These are phyloP conservation scores for Colletotrichum ledebouriae DNA, from an alignment of 2,329 filamentous ascomycete species.

Conservation along the genomic window DNA sequence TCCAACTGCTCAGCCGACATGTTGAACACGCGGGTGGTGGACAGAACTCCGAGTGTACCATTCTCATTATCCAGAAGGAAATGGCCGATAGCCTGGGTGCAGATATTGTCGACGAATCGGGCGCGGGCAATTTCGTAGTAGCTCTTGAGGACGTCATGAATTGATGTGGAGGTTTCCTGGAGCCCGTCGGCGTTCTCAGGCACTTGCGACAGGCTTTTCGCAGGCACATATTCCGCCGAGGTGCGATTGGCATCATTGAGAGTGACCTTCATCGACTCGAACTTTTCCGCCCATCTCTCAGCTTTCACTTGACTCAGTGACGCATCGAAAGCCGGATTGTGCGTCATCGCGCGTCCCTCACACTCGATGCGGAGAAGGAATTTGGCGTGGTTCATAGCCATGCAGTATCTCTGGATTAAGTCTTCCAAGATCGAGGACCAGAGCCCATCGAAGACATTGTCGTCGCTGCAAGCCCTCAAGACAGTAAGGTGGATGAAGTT, in stretches of 20 bases:
- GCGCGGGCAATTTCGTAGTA: conserved; percentile 74
- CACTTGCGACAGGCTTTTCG: neutral
- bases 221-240: accelerated
- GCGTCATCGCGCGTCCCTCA: conserved; percentile 59
- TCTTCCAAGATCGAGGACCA: conserved; percentile 56
- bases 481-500: conserved; percentile 63
- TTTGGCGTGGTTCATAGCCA: conserved; percentile 60
- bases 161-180: conserved; percentile 56
- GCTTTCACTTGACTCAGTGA: conserved; percentile 44
- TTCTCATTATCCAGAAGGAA: conserved; percentile 63
- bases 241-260: too few species aligned
- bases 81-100: conserved; percentile 68
- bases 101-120: conserved; percentile 74
- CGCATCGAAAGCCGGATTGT: conserved; percentile 66
- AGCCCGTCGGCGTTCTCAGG: neutral
- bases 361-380: conserved; percentile 68
- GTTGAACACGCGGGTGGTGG: conserved; percentile 61
- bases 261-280: neutral
- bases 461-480: conserved; percentile 57
- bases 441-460: conserved; percentile 57
- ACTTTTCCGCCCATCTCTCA: conserved; percentile 8
- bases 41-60: conserved; percentile 67
- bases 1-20: conserved; percentile 65
- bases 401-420: conserved; percentile 59
- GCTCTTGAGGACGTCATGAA: conserved; percentile 70